These are phyloP conservation scores for Silene conica DNA, from an alignment of 148 eudicot genomes.

Conservation along the genomic window DNA sequence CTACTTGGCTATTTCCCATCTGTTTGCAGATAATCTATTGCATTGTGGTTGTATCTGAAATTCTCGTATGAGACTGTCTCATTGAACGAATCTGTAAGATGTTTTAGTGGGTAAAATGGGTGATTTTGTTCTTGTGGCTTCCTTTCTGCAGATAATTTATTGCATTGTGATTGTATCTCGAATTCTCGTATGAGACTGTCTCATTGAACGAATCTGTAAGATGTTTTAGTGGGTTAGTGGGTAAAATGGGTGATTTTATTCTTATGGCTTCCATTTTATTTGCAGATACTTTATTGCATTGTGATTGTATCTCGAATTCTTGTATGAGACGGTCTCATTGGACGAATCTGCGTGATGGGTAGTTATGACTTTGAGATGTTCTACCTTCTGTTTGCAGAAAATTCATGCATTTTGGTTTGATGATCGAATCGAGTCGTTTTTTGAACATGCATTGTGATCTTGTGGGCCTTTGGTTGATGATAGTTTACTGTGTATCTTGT, in stretches of 20 bases:
- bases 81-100: no score
- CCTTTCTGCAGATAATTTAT: background rate
- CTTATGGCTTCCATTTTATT: no score
- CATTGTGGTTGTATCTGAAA: background rate
- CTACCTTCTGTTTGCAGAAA: background rate
- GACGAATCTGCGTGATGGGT: no score
- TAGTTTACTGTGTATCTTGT: background rate
- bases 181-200: no score
- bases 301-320: background rate
- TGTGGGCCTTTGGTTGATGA: slow-evolving; percentile 7
- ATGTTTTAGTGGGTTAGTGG: no score
- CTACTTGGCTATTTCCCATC: no score
- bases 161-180: no score
- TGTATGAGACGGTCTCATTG: no score
- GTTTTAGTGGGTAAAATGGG: background rate
- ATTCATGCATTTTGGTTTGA: background rate
- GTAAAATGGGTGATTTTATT: no score
- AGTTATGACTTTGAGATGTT: no score
- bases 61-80: background rate
- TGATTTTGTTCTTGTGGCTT: background rate
- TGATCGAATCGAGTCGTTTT: background rate
- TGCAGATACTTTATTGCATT: no score
- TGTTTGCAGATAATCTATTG: background rate
- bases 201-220: no score
- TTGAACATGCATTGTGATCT: background rate